Base-by-base conservation (phyloP, 495 filamentous ascomycete genomes). In the Penicillium ucsense region DNA sequence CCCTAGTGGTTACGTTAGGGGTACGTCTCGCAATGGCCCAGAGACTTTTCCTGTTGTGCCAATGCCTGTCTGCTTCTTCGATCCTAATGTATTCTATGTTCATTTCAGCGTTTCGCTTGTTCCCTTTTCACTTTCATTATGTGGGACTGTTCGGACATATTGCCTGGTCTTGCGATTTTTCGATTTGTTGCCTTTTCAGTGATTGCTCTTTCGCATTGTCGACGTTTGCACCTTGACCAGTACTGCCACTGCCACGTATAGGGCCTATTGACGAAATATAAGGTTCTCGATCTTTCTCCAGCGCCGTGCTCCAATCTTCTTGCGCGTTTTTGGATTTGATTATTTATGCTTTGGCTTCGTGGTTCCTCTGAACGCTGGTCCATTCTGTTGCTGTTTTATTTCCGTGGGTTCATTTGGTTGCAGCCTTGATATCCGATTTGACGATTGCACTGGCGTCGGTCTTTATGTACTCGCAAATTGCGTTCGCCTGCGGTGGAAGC, bases 381-480 rank as follows among this genome's bases (percentile, higher is more conserved):
- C 41, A 8, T 48, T 41, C 31, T 47, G 46, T 49, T 50, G 10
- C 30, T 28, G 28, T 20, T 52, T 50, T 40, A 43, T 32, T 27
- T 30, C 29, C 8, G 39, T 41, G 29, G 39, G 9, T 29, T 41
- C 31, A 49, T 47, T 43, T 47, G 50, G 46, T 54, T 49, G 31
- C 53, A 53, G 49, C 52, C 49, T 67, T 69, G 66, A 71, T 71
- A 71, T 69, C 66, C 66, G 61, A 62, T 56, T 64, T 58, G 65
- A 66, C 64, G 64, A 68, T 55, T 60, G 63, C 57, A 54, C 54
- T 57, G 64, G 64, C 66, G 63, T 68, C 55, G 48, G 60, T 58
- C 42, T 57, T 55, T 46, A 53, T 51, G 40, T 54, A 54, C 58
- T 41, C 53, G 51, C 50, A 45, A 51, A 45, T 35, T 57, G 38